Conservation (phyloP, 2,329 filamentous ascomycete species). For the Penicillium sp. region DNA sequence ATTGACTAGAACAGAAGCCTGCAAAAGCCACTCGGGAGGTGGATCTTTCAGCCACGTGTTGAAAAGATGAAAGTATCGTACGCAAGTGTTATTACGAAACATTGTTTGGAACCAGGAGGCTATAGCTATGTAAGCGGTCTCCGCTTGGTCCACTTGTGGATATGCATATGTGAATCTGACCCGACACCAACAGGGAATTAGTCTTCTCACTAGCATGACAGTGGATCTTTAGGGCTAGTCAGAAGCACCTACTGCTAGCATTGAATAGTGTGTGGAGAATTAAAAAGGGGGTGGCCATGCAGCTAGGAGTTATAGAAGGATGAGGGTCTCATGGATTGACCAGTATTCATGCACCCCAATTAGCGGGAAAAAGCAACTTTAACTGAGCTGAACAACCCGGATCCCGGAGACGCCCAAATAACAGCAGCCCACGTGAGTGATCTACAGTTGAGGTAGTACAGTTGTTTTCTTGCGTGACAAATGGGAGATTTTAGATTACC, state of each 20-base stretch:
- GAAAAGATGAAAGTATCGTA: background rate
- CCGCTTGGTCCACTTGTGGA: constrained; percentile 1
- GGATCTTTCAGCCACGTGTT: background rate
- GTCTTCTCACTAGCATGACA: background rate
- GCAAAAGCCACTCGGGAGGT: background rate
- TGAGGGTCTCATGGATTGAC: background rate
- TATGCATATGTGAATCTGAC: background rate
- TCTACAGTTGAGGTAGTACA: background rate
- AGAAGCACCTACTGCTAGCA: background rate
- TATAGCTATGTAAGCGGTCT: background rate
- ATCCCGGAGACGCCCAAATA: background rate
- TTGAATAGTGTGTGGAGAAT: background rate
- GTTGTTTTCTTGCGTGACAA: background rate
- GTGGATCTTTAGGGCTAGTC: background rate
- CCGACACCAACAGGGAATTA: background rate
- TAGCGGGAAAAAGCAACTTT: background rate
- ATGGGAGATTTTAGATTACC: background rate
- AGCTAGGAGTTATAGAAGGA: background rate
- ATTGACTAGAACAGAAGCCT: background rate
- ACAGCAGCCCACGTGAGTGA: background rate
- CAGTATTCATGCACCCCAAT: background rate
- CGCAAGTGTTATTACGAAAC: background rate
- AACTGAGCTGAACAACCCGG: background rate
- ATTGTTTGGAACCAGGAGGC: background rate
- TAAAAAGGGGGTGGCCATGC: background rate